These are phyloP conservation scores for Eucalyptus curtisii DNA, from an alignment of 345 rosid species.

Conservation along the genomic window DNA sequence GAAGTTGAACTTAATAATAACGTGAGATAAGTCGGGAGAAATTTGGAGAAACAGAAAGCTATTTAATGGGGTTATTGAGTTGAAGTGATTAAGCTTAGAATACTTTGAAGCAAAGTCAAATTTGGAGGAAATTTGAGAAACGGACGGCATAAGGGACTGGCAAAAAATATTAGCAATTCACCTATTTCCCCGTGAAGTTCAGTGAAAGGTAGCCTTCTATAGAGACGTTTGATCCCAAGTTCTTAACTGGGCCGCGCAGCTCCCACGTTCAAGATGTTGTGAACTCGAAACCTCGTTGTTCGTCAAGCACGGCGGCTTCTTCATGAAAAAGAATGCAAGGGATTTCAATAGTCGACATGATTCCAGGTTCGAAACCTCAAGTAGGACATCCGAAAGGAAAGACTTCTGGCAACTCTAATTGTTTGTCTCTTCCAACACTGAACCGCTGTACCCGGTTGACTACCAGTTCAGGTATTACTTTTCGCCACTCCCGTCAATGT, in stretches of 20 bases:
- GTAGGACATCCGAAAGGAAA: background rate
- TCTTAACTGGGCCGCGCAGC: background rate
- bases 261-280: background rate
- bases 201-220: background rate
- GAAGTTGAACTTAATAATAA: too few relatives aligned
- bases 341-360: background rate
- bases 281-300: background rate
- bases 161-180: background rate
- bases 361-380: background rate
- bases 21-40: too few relatives aligned
- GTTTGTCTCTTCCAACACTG: background rate
- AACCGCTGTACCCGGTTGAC: background rate
- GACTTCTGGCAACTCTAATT: background rate
- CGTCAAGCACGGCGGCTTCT: background rate
- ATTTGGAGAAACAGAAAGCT: too few relatives aligned
- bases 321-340: background rate
- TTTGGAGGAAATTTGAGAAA: too few relatives aligned
- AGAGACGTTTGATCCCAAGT: background rate
- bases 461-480: background rate
- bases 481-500: background rate
- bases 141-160: rapidly evolving
- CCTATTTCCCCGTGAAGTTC: background rate
- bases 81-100: too few relatives aligned
- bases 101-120: too few relatives aligned
- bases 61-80: too few relatives aligned